These are phyloP conservation scores for Saccharomycopsis crataegensis DNA, from an alignment of 1,139 yeast genomes.

Conservation along the genomic window DNA sequence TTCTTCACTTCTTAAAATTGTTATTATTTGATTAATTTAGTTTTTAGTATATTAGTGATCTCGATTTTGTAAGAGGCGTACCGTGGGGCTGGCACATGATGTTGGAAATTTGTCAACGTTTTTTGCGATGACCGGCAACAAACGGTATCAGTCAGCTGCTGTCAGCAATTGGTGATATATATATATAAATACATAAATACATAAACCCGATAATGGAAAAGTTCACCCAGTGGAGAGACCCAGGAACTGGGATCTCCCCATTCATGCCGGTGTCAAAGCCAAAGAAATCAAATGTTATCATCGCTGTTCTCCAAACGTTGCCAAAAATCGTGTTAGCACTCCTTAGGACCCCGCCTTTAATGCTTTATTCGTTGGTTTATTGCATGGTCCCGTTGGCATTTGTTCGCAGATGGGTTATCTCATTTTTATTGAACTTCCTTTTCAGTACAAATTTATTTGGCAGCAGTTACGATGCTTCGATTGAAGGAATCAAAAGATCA, in stretches of 20 bases:
- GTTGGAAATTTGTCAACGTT: too few species aligned
- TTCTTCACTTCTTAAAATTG: not conserved
- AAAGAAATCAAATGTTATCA: constrained; percentile 20
- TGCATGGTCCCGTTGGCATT: constrained; percentile 19
- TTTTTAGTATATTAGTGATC: not conserved
- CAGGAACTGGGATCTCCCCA: constrained; percentile 78
- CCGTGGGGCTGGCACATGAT: too few species aligned
- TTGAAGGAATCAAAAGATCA: constrained; percentile 47
- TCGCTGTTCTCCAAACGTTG: constrained; percentile 24
- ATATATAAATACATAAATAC: not conserved
- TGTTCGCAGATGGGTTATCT: constrained; percentile 14
- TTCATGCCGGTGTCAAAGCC: constrained; percentile 42
- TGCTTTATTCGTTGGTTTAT: constrained; percentile 19
- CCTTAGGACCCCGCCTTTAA: constrained; percentile 1
- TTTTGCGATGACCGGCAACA: not conserved
- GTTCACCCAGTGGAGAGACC: constrained; percentile 68
- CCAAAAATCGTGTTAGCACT: constrained; percentile 14
- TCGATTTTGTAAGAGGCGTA: not conserved
- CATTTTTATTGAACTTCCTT: constrained; percentile 20
- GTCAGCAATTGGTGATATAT: not conserved
- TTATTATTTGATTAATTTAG: not conserved
- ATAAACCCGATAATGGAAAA: constrained; percentile 51
- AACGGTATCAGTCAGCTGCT: not conserved
- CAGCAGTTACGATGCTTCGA: constrained; percentile 32
- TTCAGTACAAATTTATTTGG: constrained; percentile 20